Percentiles rank a stretch among this genome's conserved stretches.
Conservation (phyloP, 2,329 filamentous ascomycete species). For the Penicillium thymicola region DNA sequence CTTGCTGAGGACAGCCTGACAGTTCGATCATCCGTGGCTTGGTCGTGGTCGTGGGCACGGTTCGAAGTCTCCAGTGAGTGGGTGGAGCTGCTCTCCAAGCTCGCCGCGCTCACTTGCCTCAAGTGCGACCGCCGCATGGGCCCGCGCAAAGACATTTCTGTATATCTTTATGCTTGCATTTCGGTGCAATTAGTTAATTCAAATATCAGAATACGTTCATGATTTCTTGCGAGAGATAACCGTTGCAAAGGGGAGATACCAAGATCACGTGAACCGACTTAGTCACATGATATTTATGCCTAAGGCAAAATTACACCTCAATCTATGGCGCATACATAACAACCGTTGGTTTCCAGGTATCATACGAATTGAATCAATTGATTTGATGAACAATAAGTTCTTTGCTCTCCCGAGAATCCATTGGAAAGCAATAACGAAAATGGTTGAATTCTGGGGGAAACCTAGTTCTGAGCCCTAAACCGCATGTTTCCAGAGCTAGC, state of each 20-base stretch:
- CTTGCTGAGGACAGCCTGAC: constrained; percentile 27
- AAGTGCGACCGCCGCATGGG: constrained; percentile 41
- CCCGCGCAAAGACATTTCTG: constrained; percentile 39
- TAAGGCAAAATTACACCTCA: neutral
- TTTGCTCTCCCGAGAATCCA: neutral
- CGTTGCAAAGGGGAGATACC: constrained; percentile 3
- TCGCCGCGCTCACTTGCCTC: constrained; percentile 41
- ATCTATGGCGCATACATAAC: neutral
- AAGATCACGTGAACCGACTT: neutral
- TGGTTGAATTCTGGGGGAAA: neutral
- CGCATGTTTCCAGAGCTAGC: neutral
- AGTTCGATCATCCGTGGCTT: constrained; percentile 27
- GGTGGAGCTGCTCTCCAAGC: constrained; percentile 36
- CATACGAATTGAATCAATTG: neutral
- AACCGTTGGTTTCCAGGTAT: neutral
- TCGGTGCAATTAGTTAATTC: constrained; percentile 10
- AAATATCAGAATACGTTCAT: neutral
- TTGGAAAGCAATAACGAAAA: too few species aligned
- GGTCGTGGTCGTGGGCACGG: constrained; percentile 27
- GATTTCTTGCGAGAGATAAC: neutral
- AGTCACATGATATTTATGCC: neutral
- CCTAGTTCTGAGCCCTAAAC: neutral
- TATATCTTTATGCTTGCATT: constrained; percentile 19
- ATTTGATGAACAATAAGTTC: too few species aligned
- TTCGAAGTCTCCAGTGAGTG: constrained; percentile 30